Percentiles rank a stretch among this genome's conserved stretches.
These are phyloP conservation scores for Oryza officinalis DNA, from an alignment of 176 grass and related monocot species.

Conservation along the genomic window DNA sequence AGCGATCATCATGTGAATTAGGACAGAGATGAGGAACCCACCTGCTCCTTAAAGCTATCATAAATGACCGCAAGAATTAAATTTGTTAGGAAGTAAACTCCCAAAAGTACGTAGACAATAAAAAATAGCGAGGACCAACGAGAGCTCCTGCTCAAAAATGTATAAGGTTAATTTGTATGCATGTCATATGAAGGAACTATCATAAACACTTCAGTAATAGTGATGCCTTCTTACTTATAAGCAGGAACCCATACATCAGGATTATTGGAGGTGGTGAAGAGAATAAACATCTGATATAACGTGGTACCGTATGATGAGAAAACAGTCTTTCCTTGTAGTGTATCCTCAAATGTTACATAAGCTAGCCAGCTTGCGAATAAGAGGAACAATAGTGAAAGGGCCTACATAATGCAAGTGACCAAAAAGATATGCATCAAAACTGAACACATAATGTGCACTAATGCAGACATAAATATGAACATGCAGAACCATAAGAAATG, in stretches of 20 bases:
- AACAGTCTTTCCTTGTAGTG: conserved; percentile 70
- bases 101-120: conserved; percentile 85
- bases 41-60: conserved; percentile 97
- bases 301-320: conserved; percentile 81
- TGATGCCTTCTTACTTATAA: conserved; percentile 77
- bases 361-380: conserved; percentile 97
- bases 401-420: conserved; percentile 42
- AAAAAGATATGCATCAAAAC: conserved; percentile 35
- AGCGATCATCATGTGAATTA: conserved; percentile 23
- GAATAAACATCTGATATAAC: conserved; percentile 96
- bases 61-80: conserved; percentile 99
- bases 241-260: conserved; percentile 98
- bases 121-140: conserved; percentile 91
- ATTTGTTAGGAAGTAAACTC: conserved; percentile 99
- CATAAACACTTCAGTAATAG: conserved; percentile 38
- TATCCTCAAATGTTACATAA: conserved; percentile 96
- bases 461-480: conserved; percentile 18
- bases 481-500: neutral
- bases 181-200: conserved; percentile 33
- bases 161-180: conserved; percentile 27
- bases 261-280: conserved; percentile 99
- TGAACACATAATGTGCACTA: conserved; percentile 14
- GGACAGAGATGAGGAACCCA: conserved; percentile 24
- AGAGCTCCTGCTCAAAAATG: conserved; percentile 72
- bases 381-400: conserved; percentile 82